Evolutionary conservation across 2,329 filamentous ascomycete species (phyloP).

Genomic region (Penicillium sp.): DNA sequence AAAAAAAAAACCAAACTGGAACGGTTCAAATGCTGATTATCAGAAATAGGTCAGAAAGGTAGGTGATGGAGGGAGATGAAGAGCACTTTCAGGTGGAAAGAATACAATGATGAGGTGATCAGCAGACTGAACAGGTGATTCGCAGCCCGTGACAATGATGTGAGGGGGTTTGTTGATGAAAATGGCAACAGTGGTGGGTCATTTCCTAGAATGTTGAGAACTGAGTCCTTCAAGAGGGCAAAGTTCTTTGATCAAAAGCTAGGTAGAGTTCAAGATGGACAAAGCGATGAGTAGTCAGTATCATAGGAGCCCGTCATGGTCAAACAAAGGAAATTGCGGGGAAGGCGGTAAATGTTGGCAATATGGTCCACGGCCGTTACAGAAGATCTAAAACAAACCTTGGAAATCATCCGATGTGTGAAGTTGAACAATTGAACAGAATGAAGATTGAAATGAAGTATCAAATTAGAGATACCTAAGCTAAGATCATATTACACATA

Average conservation of each 20-base stretch:
- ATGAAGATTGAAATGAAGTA: conserved; percentile 14
- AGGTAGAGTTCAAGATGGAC: background rate
- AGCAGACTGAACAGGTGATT: conserved; percentile 29
- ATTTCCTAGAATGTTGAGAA: background rate
- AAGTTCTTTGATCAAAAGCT: background rate
- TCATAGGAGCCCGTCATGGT: background rate
- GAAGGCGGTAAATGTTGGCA: conserved; percentile 6
- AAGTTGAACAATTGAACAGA: background rate
- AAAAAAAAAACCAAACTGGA: background rate
- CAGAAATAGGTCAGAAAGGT: background rate
- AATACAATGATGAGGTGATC: conserved; percentile 26
- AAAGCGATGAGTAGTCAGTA: background rate
- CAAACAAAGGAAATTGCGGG: conserved; percentile 13
- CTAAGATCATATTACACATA: conserved; percentile 15
- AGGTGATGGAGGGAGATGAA: background rate
- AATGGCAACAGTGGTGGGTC: background rate
- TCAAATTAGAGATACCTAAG: conserved; percentile 20
- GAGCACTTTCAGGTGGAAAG: background rate
- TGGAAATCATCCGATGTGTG: background rate
- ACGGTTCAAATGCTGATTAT: background rate
- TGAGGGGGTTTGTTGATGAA: conserved; percentile 1
- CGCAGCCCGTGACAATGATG: conserved; percentile 20
- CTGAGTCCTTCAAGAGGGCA: background rate
- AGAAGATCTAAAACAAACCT: background rate
- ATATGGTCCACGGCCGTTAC: background rate